Percentiles rank a stretch among this genome's conserved stretches.
phyloP scores from a whole-genome alignment of 83 land plant genomes.

The Picea abies region DNA sequence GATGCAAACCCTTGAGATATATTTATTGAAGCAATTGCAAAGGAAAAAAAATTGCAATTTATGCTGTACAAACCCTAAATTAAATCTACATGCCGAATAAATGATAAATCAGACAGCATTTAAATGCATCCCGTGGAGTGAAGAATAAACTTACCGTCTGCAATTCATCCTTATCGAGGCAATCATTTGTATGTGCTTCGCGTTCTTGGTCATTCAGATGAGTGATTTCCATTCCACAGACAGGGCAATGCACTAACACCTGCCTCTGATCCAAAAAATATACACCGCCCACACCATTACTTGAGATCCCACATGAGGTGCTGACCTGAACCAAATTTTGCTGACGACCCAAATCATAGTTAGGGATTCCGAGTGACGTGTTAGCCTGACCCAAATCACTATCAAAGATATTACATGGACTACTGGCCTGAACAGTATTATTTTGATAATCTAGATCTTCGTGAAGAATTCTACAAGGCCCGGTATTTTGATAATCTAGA shows the following conservation, averaged over 20 bases:
- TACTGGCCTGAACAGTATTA: not conserved
- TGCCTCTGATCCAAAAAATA: constrained; percentile 16
- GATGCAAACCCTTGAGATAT: too few relatives aligned
- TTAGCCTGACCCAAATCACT: not conserved
- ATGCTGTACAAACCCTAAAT: not conserved
- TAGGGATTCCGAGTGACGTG: not conserved
- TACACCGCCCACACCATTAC: not conserved
- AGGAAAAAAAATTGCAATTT: not conserved
- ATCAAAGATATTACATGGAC: not conserved
- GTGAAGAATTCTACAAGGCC: not conserved
- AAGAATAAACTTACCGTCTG: constrained; percentile 6
- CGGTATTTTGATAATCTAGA: not conserved
- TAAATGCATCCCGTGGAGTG: not conserved
- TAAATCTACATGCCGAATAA: not conserved
- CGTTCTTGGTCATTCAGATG: constrained; percentile 46
- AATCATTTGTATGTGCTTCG: constrained; percentile 70
- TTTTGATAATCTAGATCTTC: not conserved
- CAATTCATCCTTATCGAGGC: constrained; percentile 58
- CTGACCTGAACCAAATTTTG: not conserved
- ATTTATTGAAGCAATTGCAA: not conserved
- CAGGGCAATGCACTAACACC: constrained; percentile 55
- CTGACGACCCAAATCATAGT: not conserved
- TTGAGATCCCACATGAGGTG: not conserved
- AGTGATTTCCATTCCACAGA: constrained; percentile 66
- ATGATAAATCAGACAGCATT: not conserved